These are phyloP conservation scores for Kluyveromyces siamensis DNA, from an alignment of 805 yeast species.

Conservation along the genomic window DNA sequence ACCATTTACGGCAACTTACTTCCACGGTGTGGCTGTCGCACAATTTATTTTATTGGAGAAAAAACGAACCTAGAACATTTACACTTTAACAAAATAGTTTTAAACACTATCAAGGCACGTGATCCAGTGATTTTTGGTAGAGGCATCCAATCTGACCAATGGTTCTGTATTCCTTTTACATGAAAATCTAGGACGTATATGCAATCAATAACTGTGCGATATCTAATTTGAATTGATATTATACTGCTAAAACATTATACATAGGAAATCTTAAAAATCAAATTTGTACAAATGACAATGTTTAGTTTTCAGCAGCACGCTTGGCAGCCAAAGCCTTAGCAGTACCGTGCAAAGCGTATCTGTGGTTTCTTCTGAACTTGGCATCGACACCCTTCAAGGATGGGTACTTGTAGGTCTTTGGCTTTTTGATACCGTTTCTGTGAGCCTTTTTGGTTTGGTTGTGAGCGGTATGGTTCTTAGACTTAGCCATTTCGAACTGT, in stretches of 20 bases:
- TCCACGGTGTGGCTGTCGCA: too few relatives aligned
- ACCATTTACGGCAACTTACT: too few relatives aligned
- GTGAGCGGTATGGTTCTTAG: conserved; percentile 99
- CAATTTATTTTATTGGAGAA: too few relatives aligned
- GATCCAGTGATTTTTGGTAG: too few relatives aligned
- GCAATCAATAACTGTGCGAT: not conserved
- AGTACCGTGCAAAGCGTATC: conserved; percentile 96
- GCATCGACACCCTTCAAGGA: conserved; percentile 98
- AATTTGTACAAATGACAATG: not conserved
- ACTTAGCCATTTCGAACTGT: conserved; percentile 73
- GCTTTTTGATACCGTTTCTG: conserved; percentile 99
- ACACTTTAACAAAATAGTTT: too few relatives aligned
- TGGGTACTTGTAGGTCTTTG: conserved; percentile 95
- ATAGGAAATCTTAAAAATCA: not conserved
- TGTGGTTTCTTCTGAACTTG: conserved; percentile 99
- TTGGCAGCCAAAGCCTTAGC: conserved; percentile 87
- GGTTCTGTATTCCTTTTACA: too few relatives aligned
- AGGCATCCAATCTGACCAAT: too few relatives aligned
- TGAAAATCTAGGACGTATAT: not conserved
- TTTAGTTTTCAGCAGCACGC: conserved; percentile 37
- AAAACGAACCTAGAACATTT: too few relatives aligned
- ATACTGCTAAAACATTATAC: not conserved
- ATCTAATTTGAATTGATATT: not conserved
- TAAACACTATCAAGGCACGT: too few relatives aligned
- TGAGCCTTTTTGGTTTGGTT: conserved; percentile 99